Percentiles rank a stretch among this genome's conserved stretches.
Evolutionary conservation across 2,329 filamentous ascomycete species (phyloP).

Genomic region (Alternaria solani): DNA sequence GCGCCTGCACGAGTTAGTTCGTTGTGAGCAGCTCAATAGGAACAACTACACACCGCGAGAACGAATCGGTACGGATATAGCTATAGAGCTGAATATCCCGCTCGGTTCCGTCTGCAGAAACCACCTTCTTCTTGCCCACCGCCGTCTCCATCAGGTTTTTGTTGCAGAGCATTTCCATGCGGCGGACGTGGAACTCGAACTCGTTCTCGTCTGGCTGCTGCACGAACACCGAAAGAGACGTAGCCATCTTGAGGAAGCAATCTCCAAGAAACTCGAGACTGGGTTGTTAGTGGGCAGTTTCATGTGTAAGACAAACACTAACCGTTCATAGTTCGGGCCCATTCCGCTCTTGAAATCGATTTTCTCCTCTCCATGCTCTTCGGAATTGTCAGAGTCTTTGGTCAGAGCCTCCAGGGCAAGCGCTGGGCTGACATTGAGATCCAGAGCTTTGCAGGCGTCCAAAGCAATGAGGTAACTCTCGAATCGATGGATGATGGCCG

Average conservation of each 20-base stretch:
- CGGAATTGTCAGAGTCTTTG: conserved; percentile 87
- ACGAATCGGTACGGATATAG: conserved; percentile 83
- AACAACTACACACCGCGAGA: conserved; percentile 66
- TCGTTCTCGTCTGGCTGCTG: conserved; percentile 80
- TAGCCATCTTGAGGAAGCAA: conserved; percentile 94
- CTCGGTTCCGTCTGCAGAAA: conserved; percentile 48
- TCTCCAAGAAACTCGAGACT: conserved; percentile 88
- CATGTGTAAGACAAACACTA: background rate
- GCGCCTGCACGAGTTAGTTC: conserved; percentile 58
- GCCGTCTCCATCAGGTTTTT: conserved; percentile 85
- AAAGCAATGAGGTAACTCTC: conserved; percentile 82
- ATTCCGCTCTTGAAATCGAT: conserved; percentile 83
- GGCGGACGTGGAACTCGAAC: conserved; percentile 85
- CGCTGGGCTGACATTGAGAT: conserved; percentile 69
- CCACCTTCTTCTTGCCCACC: conserved; percentile 46
- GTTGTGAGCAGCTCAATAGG: background rate
- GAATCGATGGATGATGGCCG: conserved; percentile 82
- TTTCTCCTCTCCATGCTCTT: conserved; percentile 72
- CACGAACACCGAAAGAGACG: conserved; percentile 85
- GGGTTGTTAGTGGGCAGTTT: background rate
- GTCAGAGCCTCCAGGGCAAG: conserved; percentile 89
- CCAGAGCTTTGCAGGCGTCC: conserved; percentile 74
- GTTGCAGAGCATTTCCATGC: conserved; percentile 93
- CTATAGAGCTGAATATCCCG: conserved; percentile 67
- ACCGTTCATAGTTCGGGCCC: conserved; percentile 91